These are phyloP conservation scores for Stephania cephalantha DNA, from an alignment of 164 flowering plant genomes.

Conservation along the genomic window DNA sequence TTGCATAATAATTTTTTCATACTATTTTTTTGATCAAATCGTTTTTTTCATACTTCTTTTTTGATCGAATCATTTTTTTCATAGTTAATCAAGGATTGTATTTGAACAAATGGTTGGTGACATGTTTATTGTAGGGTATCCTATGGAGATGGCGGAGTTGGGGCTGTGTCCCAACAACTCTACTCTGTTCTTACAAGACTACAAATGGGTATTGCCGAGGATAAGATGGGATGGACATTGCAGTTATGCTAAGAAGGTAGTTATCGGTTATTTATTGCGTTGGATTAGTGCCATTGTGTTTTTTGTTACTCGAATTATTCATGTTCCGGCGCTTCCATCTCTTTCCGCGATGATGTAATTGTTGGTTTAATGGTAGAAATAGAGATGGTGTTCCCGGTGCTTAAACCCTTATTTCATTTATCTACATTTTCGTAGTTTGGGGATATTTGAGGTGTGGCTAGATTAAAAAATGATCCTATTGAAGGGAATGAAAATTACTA, in stretches of 20 bases:
- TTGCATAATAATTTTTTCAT: too few species aligned
- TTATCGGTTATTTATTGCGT: background rate
- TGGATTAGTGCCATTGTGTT: background rate
- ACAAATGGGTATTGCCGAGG: conserved; percentile 83
- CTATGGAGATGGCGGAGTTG: conserved; percentile 55
- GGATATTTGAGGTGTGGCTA: too few species aligned
- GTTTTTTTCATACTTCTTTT: background rate
- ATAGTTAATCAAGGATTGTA: too few species aligned
- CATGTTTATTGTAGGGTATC: conserved; percentile 41
- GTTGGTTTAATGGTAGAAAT: background rate
- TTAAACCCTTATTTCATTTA: too few species aligned
- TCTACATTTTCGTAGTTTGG: too few species aligned
- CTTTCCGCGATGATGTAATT: background rate
- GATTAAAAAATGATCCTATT: too few species aligned
- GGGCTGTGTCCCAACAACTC: conserved; percentile 61
- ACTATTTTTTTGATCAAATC: background rate
- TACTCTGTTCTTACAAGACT: conserved; percentile 66
- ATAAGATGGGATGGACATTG: conserved; percentile 73
- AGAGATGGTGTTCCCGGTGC: too few species aligned
- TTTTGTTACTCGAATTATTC: background rate
- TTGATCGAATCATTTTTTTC: background rate
- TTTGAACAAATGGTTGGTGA: too few species aligned
- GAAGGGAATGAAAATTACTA: too few species aligned
- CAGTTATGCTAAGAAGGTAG: conserved; percentile 36
- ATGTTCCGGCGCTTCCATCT: background rate